These are phyloP conservation scores for Trichophaea hybrida DNA, from an alignment of 2,329 filamentous ascomycete genomes.

Conservation along the genomic window DNA sequence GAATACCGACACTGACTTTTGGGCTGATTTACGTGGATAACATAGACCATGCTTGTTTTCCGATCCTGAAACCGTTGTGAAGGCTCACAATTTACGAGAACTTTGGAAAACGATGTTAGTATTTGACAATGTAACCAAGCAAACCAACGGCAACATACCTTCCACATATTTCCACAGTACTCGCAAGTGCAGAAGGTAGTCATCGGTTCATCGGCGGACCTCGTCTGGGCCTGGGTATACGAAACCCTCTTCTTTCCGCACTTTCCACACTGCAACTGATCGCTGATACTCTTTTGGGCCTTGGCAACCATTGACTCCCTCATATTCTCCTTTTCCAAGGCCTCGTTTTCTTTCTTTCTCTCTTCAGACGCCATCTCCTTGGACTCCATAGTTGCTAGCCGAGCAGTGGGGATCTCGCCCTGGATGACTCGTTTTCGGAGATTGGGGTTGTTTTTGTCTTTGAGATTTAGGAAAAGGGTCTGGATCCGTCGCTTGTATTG, in stretches of 20 bases:
- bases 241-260: slow-evolving; percentile 89
- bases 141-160: slow-evolving; percentile 27
- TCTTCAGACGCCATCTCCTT: slow-evolving; percentile 84
- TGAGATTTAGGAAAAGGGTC: slow-evolving; percentile 86
- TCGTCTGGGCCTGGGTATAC: slow-evolving; percentile 91
- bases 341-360: slow-evolving; percentile 59
- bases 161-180: slow-evolving; percentile 56
- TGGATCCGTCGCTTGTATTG: slow-evolving; percentile 81
- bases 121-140: neutral
- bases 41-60: neutral
- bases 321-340: slow-evolving; percentile 83
- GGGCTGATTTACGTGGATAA: neutral
- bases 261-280: slow-evolving; percentile 75
- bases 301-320: slow-evolving; percentile 90
- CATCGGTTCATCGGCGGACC: slow-evolving; percentile 88
- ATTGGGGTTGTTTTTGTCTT: slow-evolving; percentile 72
- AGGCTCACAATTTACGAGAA: neutral
- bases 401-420: slow-evolving; percentile 55
- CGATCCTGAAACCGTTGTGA: neutral
- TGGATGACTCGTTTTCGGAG: slow-evolving; percentile 62
- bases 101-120: neutral
- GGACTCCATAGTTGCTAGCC: slow-evolving; percentile 73
- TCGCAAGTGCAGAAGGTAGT: slow-evolving; percentile 61
- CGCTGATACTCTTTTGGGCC: slow-evolving; percentile 78
- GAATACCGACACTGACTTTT: neutral